Evolutionary conservation across 495 filamentous ascomycete genomes (phyloP).

Genomic region (Parachaetomium inaequale): DNA sequence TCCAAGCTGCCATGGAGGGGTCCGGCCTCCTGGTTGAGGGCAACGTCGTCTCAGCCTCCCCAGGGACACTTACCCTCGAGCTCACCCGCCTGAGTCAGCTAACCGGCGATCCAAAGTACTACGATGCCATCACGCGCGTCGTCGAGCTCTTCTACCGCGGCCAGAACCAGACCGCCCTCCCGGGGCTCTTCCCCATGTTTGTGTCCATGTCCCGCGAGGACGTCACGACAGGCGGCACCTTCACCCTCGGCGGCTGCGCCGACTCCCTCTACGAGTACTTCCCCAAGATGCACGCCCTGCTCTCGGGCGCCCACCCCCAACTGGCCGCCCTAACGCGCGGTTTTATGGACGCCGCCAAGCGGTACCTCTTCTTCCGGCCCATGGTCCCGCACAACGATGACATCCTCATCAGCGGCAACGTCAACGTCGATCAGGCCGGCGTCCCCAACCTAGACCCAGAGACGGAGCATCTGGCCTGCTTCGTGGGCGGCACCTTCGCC

Average conservation of each 20-base stretch:
- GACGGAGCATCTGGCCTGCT: slow-evolving; percentile 60
- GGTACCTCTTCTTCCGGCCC: slow-evolving; percentile 66
- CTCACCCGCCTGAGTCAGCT: slow-evolving; percentile 82
- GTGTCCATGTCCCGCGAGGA: slow-evolving; percentile 51
- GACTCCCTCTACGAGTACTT: slow-evolving; percentile 91
- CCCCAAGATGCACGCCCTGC: slow-evolving; percentile 59
- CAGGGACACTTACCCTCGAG: slow-evolving; percentile 76
- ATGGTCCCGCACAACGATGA: slow-evolving; percentile 54
- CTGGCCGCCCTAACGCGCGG: slow-evolving; percentile 46
- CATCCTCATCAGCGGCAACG: slow-evolving; percentile 60
- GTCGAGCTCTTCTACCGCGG: slow-evolving; percentile 65
- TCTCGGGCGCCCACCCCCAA: slow-evolving; percentile 35
- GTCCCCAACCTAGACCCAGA: slow-evolving; percentile 33
- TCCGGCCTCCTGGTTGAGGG: slow-evolving; percentile 53
- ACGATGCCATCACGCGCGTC: slow-evolving; percentile 75
- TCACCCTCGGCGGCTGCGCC: slow-evolving; percentile 66
- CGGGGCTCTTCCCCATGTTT: slow-evolving; percentile 75
- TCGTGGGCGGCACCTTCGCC: slow-evolving; percentile 87
- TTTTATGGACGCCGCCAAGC: slow-evolving; percentile 56
- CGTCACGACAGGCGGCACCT: slow-evolving; percentile 39
- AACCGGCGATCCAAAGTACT: slow-evolving; percentile 76
- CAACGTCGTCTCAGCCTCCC: slow-evolving; percentile 58
- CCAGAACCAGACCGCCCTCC: slow-evolving; percentile 64
- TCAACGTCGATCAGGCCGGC: slow-evolving; percentile 20
- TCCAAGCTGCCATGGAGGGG: slow-evolving; percentile 55